Conservation (phyloP, 2,329 filamentous ascomycete species). For the Metarhizium robertsii region DNA sequence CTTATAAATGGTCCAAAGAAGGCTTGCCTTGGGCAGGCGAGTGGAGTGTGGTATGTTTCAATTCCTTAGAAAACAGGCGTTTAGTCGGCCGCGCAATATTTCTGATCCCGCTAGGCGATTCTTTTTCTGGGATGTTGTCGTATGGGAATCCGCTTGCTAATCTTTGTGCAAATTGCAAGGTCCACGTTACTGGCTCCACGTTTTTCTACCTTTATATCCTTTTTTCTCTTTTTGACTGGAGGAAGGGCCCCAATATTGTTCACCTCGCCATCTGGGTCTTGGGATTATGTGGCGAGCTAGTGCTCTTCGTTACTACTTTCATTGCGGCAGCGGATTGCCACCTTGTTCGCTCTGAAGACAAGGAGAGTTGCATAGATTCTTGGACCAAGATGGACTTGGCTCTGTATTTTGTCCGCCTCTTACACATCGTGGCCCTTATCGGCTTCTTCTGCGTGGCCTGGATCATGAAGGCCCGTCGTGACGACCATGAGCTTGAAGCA, state of each 20-base stretch:
- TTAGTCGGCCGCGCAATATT: not conserved
- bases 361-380: slow-evolving; percentile 24
- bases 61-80: not conserved
- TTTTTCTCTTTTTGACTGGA: slow-evolving; percentile 77
- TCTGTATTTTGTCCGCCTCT: slow-evolving; percentile 58
- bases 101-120: not conserved
- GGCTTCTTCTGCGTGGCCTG: slow-evolving; percentile 34
- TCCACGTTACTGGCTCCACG: slow-evolving; percentile 75
- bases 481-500: slow-evolving; percentile 28
- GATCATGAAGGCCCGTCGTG: slow-evolving; percentile 29
- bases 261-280: slow-evolving; percentile 75
- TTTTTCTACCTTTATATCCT: slow-evolving; percentile 83
- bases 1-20: slow-evolving; percentile 27
- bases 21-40: slow-evolving; percentile 67
- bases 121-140: too few species aligned
- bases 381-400: slow-evolving; percentile 49
- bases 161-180: slow-evolving; percentile 36
- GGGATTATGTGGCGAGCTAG: slow-evolving; percentile 61
- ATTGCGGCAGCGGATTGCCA: slow-evolving; percentile 60
- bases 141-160: not conserved
- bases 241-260: slow-evolving; percentile 67
- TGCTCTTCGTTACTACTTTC: slow-evolving; percentile 61
- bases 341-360: slow-evolving; percentile 35
- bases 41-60: slow-evolving; percentile 56
- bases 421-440: slow-evolving; percentile 53